These are phyloP conservation scores for Pascua guehoae DNA, from an alignment of 1,284 basidiomycete genomes.

Conservation along the genomic window DNA sequence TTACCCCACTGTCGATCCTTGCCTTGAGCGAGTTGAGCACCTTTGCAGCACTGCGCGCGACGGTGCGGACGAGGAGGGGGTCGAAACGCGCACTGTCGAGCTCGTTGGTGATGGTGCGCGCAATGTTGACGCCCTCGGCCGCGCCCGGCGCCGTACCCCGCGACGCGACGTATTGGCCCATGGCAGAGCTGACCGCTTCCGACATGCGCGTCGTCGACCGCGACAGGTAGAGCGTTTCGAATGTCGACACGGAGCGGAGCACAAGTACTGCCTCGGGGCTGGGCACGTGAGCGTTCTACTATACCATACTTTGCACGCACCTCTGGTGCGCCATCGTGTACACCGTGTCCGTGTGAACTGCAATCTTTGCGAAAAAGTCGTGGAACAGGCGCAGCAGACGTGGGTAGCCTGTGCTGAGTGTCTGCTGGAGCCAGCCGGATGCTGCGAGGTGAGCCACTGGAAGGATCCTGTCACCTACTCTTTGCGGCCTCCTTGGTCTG, in stretches of 20 bases:
- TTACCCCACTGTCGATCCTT: conserved; percentile 64
- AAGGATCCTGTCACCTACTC: conserved; percentile 51
- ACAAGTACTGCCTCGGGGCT: conserved; percentile 88
- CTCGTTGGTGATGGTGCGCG: conserved; percentile 77
- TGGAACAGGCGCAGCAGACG: conserved; percentile 83
- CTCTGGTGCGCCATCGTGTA: conserved; percentile 80
- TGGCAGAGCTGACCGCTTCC: conserved; percentile 69
- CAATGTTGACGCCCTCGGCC: conserved; percentile 70
- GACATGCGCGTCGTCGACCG: conserved; percentile 76
- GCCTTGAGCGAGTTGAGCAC: conserved; percentile 64
- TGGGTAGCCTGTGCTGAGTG: conserved; percentile 78
- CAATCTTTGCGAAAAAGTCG: conserved; percentile 90
- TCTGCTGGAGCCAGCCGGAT: conserved; percentile 71
- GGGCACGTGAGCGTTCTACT: neutral
- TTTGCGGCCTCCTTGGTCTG: conserved; percentile 70
- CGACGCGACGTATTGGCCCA: conserved; percentile 57
- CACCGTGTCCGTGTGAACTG: conserved; percentile 87
- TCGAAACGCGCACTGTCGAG: conserved; percentile 90
- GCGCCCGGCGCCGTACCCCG: conserved; percentile 65
- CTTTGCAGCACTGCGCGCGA: conserved; percentile 67
- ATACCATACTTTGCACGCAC: conserved; percentile 48
- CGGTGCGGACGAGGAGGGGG: conserved; percentile 72
- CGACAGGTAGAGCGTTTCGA: conserved; percentile 80
- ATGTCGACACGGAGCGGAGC: conserved; percentile 71
- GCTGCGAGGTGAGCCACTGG: conserved; percentile 5